Evolutionary conservation across 2,329 filamentous ascomycete genomes (phyloP).

Genomic region (Ceratocystis huliohia): DNA sequence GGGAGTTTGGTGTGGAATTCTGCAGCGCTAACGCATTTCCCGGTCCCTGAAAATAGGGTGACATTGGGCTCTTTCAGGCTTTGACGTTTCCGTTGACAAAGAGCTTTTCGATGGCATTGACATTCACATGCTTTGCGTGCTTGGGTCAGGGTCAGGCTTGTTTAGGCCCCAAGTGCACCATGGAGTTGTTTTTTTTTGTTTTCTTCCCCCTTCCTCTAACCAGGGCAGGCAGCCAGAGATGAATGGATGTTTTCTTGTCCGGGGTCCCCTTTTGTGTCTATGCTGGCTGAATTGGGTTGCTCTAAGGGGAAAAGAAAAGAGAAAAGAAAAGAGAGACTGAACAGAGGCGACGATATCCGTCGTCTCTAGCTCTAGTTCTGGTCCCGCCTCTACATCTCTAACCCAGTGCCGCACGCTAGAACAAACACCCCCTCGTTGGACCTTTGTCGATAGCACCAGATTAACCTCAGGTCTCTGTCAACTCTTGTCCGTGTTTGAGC

Average conservation of each 20-base stretch:
- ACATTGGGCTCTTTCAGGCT: constrained; percentile 2
- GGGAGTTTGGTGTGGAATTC: not conserved
- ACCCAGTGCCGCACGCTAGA: not conserved
- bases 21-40: not conserved
- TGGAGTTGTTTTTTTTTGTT: too few relatives aligned
- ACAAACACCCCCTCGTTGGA: not conserved
- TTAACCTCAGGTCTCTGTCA: not conserved
- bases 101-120: not conserved
- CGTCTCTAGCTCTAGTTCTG: too few relatives aligned
- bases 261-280: too few relatives aligned
- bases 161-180: too few relatives aligned
- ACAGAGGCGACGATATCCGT: not conserved
- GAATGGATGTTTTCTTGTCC: too few relatives aligned
- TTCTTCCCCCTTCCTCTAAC: too few relatives aligned
- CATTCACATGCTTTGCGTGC: not conserved
- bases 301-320: too few relatives aligned
- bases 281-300: too few relatives aligned
- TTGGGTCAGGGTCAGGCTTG: too few relatives aligned
- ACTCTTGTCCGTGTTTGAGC: not conserved
- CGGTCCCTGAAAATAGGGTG: constrained; percentile 8
- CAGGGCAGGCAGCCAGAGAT: too few relatives aligned
- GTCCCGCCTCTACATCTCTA: not conserved
- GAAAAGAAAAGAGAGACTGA: not conserved
- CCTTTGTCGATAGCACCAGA: not conserved
- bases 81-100: constrained; percentile 11